Evolutionary conservation across 768 basidiomycete species (phyloP).

Genomic region (Tricholoma sp.): DNA sequence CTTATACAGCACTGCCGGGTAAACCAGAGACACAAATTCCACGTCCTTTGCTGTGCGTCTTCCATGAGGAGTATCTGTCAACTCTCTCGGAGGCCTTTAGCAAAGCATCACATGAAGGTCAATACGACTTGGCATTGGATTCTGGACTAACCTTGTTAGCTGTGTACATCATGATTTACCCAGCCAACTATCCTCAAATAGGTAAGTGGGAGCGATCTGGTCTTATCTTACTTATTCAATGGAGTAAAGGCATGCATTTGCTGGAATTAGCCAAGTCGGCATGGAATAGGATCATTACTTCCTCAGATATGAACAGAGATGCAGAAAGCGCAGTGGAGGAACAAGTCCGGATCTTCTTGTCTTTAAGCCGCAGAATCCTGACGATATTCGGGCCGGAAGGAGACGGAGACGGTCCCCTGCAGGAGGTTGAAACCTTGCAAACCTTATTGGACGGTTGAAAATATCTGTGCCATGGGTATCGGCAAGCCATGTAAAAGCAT

Average conservation of each 20-base stretch:
- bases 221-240: not conserved
- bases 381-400: conserved; percentile 55
- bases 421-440: conserved; percentile 45
- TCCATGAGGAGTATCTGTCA: conserved; percentile 57
- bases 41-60: conserved; percentile 30
- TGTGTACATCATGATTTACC: conserved; percentile 67
- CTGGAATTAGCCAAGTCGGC: conserved; percentile 72
- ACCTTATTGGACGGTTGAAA: conserved; percentile 28
- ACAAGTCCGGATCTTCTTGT: conserved; percentile 32
- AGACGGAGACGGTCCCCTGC: conserved; percentile 53
- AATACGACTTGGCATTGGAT: conserved; percentile 45
- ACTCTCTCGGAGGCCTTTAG: conserved; percentile 61
- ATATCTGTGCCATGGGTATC: not conserved
- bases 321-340: conserved; percentile 19
- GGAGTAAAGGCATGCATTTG: conserved; percentile 61
- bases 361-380: conserved; percentile 37
- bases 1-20: conserved; percentile 23
- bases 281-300: conserved; percentile 57
- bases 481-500: not conserved
- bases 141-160: conserved; percentile 56
- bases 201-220: conserved; percentile 37
- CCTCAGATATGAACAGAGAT: conserved; percentile 17
- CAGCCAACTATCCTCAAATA: conserved; percentile 75
- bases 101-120: conserved; percentile 61
- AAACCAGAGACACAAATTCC: conserved; percentile 36